Evolutionary conservation across 768 basidiomycete species (phyloP).

Genomic region (Mycena venus): DNA sequence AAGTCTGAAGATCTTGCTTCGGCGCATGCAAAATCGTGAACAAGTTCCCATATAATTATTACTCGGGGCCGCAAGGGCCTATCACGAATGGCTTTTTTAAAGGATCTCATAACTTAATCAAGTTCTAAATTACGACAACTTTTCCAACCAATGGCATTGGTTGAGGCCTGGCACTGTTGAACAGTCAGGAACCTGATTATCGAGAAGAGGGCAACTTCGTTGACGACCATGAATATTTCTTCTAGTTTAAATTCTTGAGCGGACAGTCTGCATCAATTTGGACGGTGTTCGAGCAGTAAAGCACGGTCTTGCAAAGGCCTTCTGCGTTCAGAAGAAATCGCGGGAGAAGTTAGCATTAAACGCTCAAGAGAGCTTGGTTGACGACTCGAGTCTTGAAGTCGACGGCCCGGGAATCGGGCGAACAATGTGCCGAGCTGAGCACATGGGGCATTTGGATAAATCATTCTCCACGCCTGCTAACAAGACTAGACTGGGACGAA

Average conservation of each 20-base stretch:
- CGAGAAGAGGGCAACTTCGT: too few species aligned
- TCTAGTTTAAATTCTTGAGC: not conserved
- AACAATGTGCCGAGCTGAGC: not conserved
- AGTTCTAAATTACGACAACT: not conserved
- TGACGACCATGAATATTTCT: not conserved
- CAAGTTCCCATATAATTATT: not conserved
- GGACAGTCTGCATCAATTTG: not conserved
- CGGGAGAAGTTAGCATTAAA: slow-evolving; percentile 18
- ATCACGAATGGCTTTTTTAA: too few species aligned
- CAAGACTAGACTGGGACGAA: not conserved
- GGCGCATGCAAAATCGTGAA: not conserved
- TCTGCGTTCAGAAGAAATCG: slow-evolving; percentile 27
- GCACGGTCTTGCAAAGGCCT: not conserved
- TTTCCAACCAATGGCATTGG: not conserved
- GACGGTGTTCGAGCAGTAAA: slow-evolving; percentile 10
- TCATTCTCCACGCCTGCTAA: not conserved
- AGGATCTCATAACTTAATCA: too few species aligned
- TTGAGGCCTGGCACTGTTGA: not conserved
- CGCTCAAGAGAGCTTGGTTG: not conserved
- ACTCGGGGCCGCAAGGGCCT: not conserved
- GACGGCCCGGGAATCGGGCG: not conserved
- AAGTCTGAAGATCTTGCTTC: not conserved
- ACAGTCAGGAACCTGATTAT: not conserved
- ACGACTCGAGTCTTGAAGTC: not conserved
- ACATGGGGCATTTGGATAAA: not conserved